A percentile compares a stretch with the other conserved stretches of the same genome.
Evolutionary conservation across 2,329 filamentous ascomycete genomes (phyloP).

Genomic region (Fusarium hostae): DNA sequence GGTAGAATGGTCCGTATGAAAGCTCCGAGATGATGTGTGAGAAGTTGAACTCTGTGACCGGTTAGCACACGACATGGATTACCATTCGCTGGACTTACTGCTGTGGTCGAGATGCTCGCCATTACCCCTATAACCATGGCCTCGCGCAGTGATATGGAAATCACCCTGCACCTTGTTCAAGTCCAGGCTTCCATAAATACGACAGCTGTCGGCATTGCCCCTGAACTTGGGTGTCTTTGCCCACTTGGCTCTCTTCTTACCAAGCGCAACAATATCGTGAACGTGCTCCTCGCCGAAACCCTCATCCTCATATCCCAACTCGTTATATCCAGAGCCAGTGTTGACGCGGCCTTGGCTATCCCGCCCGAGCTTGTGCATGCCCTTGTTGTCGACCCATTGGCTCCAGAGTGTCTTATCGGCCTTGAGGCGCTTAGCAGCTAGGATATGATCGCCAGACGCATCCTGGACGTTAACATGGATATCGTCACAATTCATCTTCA

Average conservation of each 20-base stretch:
- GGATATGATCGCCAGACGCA: conserved; percentile 89
- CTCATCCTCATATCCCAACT: conserved; percentile 64
- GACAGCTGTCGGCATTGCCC: conserved; percentile 76
- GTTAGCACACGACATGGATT: conserved; percentile 30
- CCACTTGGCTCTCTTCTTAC: conserved; percentile 71
- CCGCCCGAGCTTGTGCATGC: conserved; percentile 69
- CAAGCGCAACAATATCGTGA: conserved; percentile 85
- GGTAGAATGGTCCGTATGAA: conserved; percentile 97
- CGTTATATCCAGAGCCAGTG: conserved; percentile 62
- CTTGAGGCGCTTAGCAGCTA: conserved; percentile 78
- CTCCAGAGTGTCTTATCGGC: conserved; percentile 83
- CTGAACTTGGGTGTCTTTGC: conserved; percentile 79
- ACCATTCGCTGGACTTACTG: conserved; percentile 62
- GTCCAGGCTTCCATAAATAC: conserved; percentile 89
- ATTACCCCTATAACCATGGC: conserved; percentile 90
- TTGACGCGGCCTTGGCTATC: conserved; percentile 66
- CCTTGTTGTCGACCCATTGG: conserved; percentile 81
- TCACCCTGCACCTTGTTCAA: conserved; percentile 98
- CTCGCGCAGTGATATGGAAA: conserved; percentile 95
- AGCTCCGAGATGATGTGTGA: conserved; percentile 96
- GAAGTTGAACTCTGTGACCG: conserved; percentile 86
- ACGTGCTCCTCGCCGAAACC: conserved; percentile 85
- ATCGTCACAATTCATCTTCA: conserved; percentile 87
- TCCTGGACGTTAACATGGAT: conserved; percentile 98
- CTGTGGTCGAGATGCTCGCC: conserved; percentile 83